These are phyloP conservation scores for Yamadazyma membranifaciens DNA, from an alignment of 1,139 yeast genomes.

Conservation along the genomic window DNA sequence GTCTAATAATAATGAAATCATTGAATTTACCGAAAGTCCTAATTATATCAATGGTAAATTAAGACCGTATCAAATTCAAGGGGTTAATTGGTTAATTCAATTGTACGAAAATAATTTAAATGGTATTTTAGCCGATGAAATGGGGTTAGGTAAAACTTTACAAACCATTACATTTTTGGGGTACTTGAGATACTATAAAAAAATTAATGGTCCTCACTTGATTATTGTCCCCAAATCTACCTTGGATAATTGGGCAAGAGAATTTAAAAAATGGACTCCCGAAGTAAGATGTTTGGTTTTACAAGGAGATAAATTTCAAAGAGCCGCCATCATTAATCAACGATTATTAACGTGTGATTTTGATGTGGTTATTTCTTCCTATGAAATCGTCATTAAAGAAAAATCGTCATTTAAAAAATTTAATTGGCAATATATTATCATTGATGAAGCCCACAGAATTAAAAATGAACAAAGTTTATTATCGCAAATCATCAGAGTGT, in stretches of 20 bases:
- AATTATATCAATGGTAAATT: slow-evolving; percentile 59
- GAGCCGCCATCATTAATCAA: slow-evolving; percentile 52
- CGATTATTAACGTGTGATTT: slow-evolving; percentile 60
- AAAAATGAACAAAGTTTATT: slow-evolving; percentile 74
- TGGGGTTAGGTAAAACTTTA: slow-evolving; percentile 96
- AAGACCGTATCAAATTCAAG: slow-evolving; percentile 88
- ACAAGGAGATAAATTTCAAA: slow-evolving; percentile 71
- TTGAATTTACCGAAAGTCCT: slow-evolving; percentile 67
- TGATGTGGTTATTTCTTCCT: slow-evolving; percentile 71
- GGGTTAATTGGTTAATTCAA: slow-evolving; percentile 87
- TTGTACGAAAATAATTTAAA: slow-evolving; percentile 80
- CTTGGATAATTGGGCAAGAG: slow-evolving; percentile 77
- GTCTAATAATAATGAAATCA: slow-evolving; percentile 38
- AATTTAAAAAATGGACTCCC: slow-evolving; percentile 77
- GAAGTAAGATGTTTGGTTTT: slow-evolving; percentile 65
- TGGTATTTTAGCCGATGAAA: slow-evolving; percentile 95
- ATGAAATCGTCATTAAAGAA: slow-evolving; percentile 75
- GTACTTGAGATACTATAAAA: slow-evolving; percentile 59
- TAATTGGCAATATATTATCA: slow-evolving; percentile 71
- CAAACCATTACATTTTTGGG: slow-evolving; percentile 88
- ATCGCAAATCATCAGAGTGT: slow-evolving; percentile 72
- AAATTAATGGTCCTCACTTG: slow-evolving; percentile 69
- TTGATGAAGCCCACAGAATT: slow-evolving; percentile 82
- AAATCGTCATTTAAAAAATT: slow-evolving; percentile 62
- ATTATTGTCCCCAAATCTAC: slow-evolving; percentile 79